Percentiles rank a stretch among this genome's conserved stretches.
Conservation (phyloP, 345 rosid genomes). For the Diplotaxis tenuifolia region DNA sequence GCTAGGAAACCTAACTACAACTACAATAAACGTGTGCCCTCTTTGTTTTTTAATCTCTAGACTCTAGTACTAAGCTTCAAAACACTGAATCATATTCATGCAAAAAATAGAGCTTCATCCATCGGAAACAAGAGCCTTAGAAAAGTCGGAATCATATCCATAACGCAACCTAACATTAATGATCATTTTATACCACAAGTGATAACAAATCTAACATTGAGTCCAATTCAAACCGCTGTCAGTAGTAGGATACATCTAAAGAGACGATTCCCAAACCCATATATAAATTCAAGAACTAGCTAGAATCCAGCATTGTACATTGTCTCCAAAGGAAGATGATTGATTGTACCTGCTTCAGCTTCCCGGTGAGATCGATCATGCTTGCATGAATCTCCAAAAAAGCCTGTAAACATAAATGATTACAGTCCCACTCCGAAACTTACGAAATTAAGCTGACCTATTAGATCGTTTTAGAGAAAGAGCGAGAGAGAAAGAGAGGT, state of each 20-base stretch:
- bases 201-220: background rate
- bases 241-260: too few relatives aligned
- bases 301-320: background rate
- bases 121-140: too few relatives aligned
- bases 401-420: conserved; percentile 30
- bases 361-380: conserved; percentile 54
- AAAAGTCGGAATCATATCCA: background rate
- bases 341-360: conserved; percentile 53
- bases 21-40: background rate
- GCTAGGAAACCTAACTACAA: background rate
- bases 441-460: background rate
- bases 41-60: too few relatives aligned
- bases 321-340: background rate
- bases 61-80: background rate
- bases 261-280: too few relatives aligned
- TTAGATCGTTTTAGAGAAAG: background rate
- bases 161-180: background rate
- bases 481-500: too few relatives aligned
- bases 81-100: background rate
- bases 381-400: conserved; percentile 58
- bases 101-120: too few relatives aligned
- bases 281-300: background rate
- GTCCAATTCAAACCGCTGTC: background rate
- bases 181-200: background rate
- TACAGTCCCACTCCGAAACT: background rate